Evolutionary conservation across 768 basidiomycete species (phyloP).

Genomic region (Dacryopinax spathularia): DNA sequence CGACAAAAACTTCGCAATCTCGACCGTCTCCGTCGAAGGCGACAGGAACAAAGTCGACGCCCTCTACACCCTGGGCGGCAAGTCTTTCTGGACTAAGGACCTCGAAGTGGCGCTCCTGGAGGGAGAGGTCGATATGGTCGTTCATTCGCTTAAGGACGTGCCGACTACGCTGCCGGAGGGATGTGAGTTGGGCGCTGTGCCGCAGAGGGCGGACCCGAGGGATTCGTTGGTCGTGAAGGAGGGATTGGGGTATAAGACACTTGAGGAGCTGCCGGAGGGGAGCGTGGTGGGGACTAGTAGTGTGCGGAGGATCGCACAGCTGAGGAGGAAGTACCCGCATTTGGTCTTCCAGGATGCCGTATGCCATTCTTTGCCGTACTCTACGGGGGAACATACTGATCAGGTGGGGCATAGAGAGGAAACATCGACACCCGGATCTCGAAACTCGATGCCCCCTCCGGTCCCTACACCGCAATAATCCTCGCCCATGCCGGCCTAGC

Average conservation of each 20-base stretch:
- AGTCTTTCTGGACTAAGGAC: conserved; percentile 90
- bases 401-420: conserved; percentile 46
- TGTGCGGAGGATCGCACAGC: conserved; percentile 80
- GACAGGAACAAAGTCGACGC: conserved; percentile 83
- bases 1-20: conserved; percentile 33
- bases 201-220: conserved; percentile 75
- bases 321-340: conserved; percentile 60
- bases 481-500: conserved; percentile 88
- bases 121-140: conserved; percentile 70
- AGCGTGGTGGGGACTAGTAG: conserved; percentile 92
- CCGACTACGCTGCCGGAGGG: conserved; percentile 76
- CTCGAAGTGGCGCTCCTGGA: conserved; percentile 72
- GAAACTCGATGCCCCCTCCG: conserved; percentile 74
- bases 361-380: conserved; percentile 25
- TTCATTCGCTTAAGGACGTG: conserved; percentile 87
- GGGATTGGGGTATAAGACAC: conserved; percentile 48
- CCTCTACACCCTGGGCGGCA: conserved; percentile 80
- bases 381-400: neutral
- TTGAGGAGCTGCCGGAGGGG: conserved; percentile 76
- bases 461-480: conserved; percentile 73
- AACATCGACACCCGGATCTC: conserved; percentile 85
- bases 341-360: conserved; percentile 81
- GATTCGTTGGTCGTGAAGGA: conserved; percentile 79
- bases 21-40: conserved; percentile 56
- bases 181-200: conserved; percentile 70